Base-by-base conservation (phyloP, 2,329 filamentous ascomycete genomes). In the Cephalotrichum gorgonifer region DNA sequence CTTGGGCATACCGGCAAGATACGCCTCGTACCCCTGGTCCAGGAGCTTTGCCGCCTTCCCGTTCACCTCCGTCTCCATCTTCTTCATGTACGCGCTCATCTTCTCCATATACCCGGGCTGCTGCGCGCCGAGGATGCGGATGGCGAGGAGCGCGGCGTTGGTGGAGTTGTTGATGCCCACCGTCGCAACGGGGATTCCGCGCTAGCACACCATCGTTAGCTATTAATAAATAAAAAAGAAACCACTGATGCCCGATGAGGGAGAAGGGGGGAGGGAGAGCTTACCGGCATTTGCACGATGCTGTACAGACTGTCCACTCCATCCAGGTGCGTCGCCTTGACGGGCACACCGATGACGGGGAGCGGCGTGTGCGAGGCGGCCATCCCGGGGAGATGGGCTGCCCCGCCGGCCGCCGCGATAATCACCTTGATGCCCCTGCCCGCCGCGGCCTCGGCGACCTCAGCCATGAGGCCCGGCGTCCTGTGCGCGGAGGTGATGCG, bases 401-500 rank as follows among this genome's bases (percentile, higher is more conserved):
- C 85, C 25, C 85, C 85, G 12, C 85, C 85, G 1, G 85, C 85
- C 17, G 83, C 86, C 2, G 85, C 85, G 54, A 88, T 88, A 51
- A 90, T 78, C 4, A 87, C 83, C 54, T 81, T 81, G 61, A 88
- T 78, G 7, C 85, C 85, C 0, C 78, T 75, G 2, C 69, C 73
- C 0, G 79, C 76, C 14, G 85, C 85, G 14, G 73, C 71, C 25
- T 72, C 74, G 7, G 83, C 83, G 44, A 87, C 78, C 51, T 80
- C 67, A 44, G 75, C 76, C 84, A 90, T 89, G 55, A 75, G 76
- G 41, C 75, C 68, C 3, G 85, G 84, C 2, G 85, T 90, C 30
- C 86, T 75, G 64, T 90, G 86, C 0, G 88, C 88, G 2, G 86
- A 90, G 0, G 86, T 90, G 60, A 93, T 90, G 58, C 79, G 80